A percentile compares a stretch with the other conserved stretches of the same genome.
Evolutionary conservation across 2,329 filamentous ascomycete genomes (phyloP).

Genomic region (Nemania bipapillata): DNA sequence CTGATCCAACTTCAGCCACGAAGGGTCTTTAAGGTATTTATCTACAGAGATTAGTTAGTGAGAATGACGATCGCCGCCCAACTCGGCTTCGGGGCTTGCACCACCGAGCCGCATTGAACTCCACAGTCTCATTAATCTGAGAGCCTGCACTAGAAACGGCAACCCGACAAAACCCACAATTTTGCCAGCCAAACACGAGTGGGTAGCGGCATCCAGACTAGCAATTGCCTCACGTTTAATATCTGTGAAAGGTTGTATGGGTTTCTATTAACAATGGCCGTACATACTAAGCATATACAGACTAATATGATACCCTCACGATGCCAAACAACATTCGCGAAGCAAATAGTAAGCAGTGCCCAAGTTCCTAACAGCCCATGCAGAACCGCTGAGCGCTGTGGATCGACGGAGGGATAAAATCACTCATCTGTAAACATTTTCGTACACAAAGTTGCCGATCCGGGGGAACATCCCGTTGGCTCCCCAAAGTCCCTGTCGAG

Average conservation of each 20-base stretch:
- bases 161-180: conserved; percentile 3
- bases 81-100: conserved; percentile 20
- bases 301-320: neutral
- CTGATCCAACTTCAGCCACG: neutral
- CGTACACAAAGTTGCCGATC: conserved; percentile 31
- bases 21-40: neutral
- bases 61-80: conserved; percentile 27
- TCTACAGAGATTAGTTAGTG: neutral
- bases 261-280: neutral
- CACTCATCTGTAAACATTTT: neutral
- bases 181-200: neutral
- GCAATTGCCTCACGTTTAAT: neutral
- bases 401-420: neutral
- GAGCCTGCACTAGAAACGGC: neutral
- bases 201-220: neutral
- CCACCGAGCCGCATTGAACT: conserved; percentile 25
- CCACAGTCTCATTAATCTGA: conserved; percentile 29
- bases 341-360: neutral
- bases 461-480: conserved; percentile 16
- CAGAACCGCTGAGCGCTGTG: neutral
- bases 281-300: neutral
- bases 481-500: neutral
- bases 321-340: neutral
- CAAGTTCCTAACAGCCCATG: neutral
- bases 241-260: neutral